Evolutionary conservation across 2,329 filamentous ascomycete genomes (phyloP).

Genomic region (Coniochaeta ligniaria): DNA sequence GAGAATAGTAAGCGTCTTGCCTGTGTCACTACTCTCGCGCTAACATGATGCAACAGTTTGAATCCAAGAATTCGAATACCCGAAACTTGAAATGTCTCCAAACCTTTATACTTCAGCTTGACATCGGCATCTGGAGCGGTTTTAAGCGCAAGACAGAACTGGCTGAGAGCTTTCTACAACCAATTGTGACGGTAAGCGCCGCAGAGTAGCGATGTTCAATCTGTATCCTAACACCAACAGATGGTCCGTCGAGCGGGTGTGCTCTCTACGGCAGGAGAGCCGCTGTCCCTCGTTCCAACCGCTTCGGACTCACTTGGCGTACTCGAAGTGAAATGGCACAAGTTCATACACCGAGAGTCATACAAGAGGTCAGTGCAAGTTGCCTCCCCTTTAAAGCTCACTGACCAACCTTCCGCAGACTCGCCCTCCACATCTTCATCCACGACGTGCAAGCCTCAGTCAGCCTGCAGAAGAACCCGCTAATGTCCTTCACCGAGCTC

Average conservation of each 20-base stretch:
- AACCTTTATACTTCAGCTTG: conserved; percentile 39
- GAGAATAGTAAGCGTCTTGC: conserved; percentile 24
- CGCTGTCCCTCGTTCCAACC: conserved; percentile 10
- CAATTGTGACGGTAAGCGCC: conserved; percentile 12
- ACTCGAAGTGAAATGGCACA: conserved; percentile 17
- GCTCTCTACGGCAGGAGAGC: conserved; percentile 15
- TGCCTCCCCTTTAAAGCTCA: not conserved
- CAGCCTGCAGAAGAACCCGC: conserved; percentile 13
- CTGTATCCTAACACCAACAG: conserved; percentile 11
- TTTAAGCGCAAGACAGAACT: conserved; percentile 53
- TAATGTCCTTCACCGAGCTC: conserved; percentile 18
- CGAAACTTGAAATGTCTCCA: conserved; percentile 25
- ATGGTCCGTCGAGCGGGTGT: conserved; percentile 42
- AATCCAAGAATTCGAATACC: conserved; percentile 40
- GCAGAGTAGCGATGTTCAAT: not conserved
- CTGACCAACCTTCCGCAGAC: conserved; percentile 6
- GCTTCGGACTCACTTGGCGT: conserved; percentile 13
- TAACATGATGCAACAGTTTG: conserved; percentile 25
- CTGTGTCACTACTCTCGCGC: conserved; percentile 5
- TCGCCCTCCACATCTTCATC: conserved; percentile 17
- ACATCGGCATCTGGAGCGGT: conserved; percentile 51
- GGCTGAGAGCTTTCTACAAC: conserved; percentile 48
- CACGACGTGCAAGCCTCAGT: conserved; percentile 18
- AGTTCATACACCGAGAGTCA: conserved; percentile 18
- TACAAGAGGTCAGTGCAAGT: conserved; percentile 14